Conservation (phyloP, 495 filamentous ascomycete genomes). For the Penicillium macrosclerotiorum region DNA sequence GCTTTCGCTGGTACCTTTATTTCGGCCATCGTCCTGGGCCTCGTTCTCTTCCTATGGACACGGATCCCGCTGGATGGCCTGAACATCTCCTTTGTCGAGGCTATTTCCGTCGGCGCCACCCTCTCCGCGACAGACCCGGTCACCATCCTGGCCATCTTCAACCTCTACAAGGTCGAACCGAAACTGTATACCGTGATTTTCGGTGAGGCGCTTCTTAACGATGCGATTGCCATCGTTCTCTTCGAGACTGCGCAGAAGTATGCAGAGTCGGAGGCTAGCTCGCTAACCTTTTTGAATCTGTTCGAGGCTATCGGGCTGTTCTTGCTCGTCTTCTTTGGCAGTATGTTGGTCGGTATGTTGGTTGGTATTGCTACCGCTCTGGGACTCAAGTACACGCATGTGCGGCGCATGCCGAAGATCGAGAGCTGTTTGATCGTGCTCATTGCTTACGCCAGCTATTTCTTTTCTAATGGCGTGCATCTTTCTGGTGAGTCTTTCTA, state of each 20-base stretch:
- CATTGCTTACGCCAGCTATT: slow-evolving; percentile 94
- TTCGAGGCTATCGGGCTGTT: slow-evolving; percentile 93
- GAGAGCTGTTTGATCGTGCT: slow-evolving; percentile 93
- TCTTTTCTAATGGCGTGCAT: slow-evolving; percentile 89
- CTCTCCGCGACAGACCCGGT: slow-evolving; percentile 96
- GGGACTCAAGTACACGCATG: slow-evolving; percentile 86
- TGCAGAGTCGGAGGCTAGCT: slow-evolving; percentile 56
- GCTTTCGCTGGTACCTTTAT: slow-evolving; percentile 97
- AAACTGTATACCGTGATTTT: slow-evolving; percentile 98
- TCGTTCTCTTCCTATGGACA: slow-evolving; percentile 86
- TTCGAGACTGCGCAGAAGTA: slow-evolving; percentile 97
- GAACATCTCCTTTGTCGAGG: slow-evolving; percentile 85
- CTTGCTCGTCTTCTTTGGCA: slow-evolving; percentile 93
- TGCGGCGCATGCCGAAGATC: slow-evolving; percentile 89
- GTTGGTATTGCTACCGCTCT: slow-evolving; percentile 86
- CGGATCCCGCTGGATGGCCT: slow-evolving; percentile 80
- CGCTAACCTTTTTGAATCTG: slow-evolving; percentile 68
- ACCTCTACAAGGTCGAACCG: slow-evolving; percentile 97
- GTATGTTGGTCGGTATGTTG: slow-evolving; percentile 79
- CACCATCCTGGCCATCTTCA: slow-evolving; percentile 97
- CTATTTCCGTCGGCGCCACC: slow-evolving; percentile 92
- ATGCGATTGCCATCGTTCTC: slow-evolving; percentile 96
- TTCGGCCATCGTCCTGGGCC: slow-evolving; percentile 86
- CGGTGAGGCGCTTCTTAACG: slow-evolving; percentile 95
- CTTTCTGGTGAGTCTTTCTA: slow-evolving; percentile 87